Base-by-base conservation (phyloP, 2,329 filamentous ascomycete species). In the Colletotrichum aenigma region DNA sequence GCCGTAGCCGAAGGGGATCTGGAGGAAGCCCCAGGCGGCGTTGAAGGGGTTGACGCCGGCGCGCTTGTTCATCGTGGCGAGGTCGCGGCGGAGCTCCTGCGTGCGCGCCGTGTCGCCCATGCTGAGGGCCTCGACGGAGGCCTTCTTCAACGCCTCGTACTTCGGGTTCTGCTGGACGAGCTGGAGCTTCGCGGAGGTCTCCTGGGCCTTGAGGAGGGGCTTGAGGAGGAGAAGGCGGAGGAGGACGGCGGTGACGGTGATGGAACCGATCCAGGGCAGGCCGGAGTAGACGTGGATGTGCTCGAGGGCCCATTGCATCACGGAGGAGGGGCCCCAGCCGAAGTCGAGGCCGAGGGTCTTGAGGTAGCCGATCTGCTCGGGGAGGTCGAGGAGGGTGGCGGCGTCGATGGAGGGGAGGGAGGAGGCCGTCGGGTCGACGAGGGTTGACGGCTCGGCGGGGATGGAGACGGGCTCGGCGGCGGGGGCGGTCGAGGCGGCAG, bases 331-430 rank as follows among this genome's bases (percentile, higher is more conserved):
- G 18, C 96, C 96, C 87, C 88, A 96, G 82, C 96, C 96, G 81
- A 94, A 98, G 80, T 98, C 95, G 26, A 99, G 87, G 5, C 97
- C 97, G 13, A 98, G 88, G 8, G 92, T 89, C 79, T 94, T 91
- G 74, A 99, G 88, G 81, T 96, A 98, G 77, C 97, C 97, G 74
- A 98, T 91, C 66, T 92, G 88, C 81, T 96, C 94, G 43, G 94
- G 92, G 77, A 95, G 91, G 77, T 90, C 86, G 76, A 92, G 88
- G 70, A 91, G 84, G 70, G 88, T 81, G 65, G 84, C 82, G 66
- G 85, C 82, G 76, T 84, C 84, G 60, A 85, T 78, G 71, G 83
- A 80, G 78, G 81, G 79, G 66, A 85, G 81, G 71, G 77, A 28
- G 9, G 76, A 78, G 32, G 69, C 67, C 18, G 48, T 55, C 24